Evolutionary conservation across 352 stramenopile genomes (phyloP), one percentile per base, ranked within the genome.

Genomic region (Phytophthora capsici): DNA sequence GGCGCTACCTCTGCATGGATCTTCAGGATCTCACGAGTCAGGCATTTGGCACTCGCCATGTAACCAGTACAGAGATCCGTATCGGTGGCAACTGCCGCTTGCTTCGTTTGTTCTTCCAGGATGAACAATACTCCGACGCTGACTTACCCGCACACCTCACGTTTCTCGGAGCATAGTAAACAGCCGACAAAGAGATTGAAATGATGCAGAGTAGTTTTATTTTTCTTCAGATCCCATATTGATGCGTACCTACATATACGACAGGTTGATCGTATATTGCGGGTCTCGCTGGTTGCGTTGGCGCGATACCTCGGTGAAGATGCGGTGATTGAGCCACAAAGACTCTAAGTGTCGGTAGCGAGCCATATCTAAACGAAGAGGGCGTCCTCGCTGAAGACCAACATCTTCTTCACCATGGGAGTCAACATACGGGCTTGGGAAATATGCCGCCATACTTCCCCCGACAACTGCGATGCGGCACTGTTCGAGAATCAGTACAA

Each of bases 231-330:
- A n/a, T 45, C 26, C 32, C 37, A 57, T 51, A 20, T 30, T 36
- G 4, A 41, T 25, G 49, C 25, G 51, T 23, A 52, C 53, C 64
- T 93, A 96, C 47, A 96, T 70, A 69, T 92, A 91, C 57, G 88
- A 95, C 22, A 94, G 63, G 44, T 93, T 93, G 62, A 96, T 89
- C 32, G 88, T 89, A 68, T 90, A 93, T 69, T 96, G 88, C 41
- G 85, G 85, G 20, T 96, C 88, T 55, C 84, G 84, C 68, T 93
- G 86, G 59, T 96, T 96, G 59, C 88, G 88, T 60, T 91, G 86
- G 25, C 88, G 84, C 28, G 88, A 95, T 19, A 96, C 88, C 60
- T 96, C 88, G 1, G 80, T 78, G 49, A 95, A 94, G 57, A 96
- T 88, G 14, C 83, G 83, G 44, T 96, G 86, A 52, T 83, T 91